Evolutionary conservation across 768 basidiomycete species (phyloP).

Genomic region (Leucocoprinus birnbaumii): DNA sequence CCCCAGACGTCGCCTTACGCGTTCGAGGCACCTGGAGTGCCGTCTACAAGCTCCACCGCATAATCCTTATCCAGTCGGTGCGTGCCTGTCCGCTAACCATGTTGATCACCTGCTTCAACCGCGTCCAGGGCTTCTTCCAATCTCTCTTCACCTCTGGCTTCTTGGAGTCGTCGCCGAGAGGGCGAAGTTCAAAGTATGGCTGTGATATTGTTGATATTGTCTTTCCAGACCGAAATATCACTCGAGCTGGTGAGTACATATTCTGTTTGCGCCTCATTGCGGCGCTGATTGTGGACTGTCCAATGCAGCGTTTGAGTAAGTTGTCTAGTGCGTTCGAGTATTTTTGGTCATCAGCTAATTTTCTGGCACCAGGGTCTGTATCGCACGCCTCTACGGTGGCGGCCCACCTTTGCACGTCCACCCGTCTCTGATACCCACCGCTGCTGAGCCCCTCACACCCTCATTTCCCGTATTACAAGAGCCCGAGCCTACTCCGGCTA

Average conservation of each 20-base stretch:
- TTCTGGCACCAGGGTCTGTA: slow-evolving; percentile 58
- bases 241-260: slow-evolving; percentile 65
- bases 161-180: slow-evolving; percentile 48
- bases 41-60: slow-evolving; percentile 76
- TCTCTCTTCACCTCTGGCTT: slow-evolving; percentile 85
- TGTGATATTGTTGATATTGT: slow-evolving; percentile 63
- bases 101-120: slow-evolving; percentile 12
- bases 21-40: slow-evolving; percentile 67
- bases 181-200: slow-evolving; percentile 21
- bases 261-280: neutral
- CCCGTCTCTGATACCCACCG: slow-evolving; percentile 60
- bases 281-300: neutral
- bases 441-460: slow-evolving; percentile 68
- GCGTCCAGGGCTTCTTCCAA: slow-evolving; percentile 75
- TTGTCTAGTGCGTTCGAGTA: slow-evolving; percentile 13
- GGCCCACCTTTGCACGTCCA: slow-evolving; percentile 74
- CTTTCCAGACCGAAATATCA: slow-evolving; percentile 87
- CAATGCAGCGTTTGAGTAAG: slow-evolving; percentile 84
- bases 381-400: slow-evolving; percentile 84
- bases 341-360: slow-evolving; percentile 6
- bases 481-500: slow-evolving; percentile 36
- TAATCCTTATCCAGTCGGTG: slow-evolving; percentile 87
- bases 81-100: slow-evolving; percentile 5
- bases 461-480: slow-evolving; percentile 41
- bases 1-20: slow-evolving; percentile 75